Base-by-base conservation (phyloP, 2,329 filamentous ascomycete species). In the Xylariaceae sp. region DNA sequence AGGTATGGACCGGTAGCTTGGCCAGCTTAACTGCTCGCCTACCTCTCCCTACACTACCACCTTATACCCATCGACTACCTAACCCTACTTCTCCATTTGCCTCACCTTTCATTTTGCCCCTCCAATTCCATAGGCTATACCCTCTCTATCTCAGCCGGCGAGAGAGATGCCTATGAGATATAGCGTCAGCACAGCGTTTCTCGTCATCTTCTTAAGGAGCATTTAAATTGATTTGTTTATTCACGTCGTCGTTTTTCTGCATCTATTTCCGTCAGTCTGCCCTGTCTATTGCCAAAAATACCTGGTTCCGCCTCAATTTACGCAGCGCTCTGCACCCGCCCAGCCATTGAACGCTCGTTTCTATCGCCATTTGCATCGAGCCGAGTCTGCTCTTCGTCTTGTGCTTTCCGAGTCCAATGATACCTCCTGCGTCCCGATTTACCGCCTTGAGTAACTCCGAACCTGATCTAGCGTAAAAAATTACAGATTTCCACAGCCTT, bases 321-420 rank as follows among this genome's bases (percentile, higher is more conserved):
- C 26, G 9, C 26, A 11, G 26, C 41, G 35, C 35, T 3, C 35
- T 9, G 35, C 35, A 37, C 50, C 32, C 46, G 49, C 37, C 41
- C 44, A 30, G 56, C 47, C 44, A 51, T 50, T 48, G 50, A 34
- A 41, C 11, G 6, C 12, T 43, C 37, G 39, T 35, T 45, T 43
- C 49, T 30, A 29, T 34, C 30, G 51, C 37, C 46, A 27, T 19
- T 27, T 39, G 7, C 8, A 43, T 52, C 6, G 29, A 30, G 35
- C 48, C 42, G 46, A 27, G 45, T 47, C 30, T 48, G 30, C n/a
- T 37, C 48, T 45, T 32, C 48, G 50, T 41, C 47, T 50, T 48
- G 53, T 56, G 47, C 45, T 29, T 49, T 51, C 51, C 50, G 12
- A 47, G 26, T 30, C 48, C 58, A 39, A 58, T 56, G 52, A 51